phyloP scores from a whole-genome alignment of 2,329 filamentous ascomycete species.

The Chaetomiaceae sp. region DNA sequence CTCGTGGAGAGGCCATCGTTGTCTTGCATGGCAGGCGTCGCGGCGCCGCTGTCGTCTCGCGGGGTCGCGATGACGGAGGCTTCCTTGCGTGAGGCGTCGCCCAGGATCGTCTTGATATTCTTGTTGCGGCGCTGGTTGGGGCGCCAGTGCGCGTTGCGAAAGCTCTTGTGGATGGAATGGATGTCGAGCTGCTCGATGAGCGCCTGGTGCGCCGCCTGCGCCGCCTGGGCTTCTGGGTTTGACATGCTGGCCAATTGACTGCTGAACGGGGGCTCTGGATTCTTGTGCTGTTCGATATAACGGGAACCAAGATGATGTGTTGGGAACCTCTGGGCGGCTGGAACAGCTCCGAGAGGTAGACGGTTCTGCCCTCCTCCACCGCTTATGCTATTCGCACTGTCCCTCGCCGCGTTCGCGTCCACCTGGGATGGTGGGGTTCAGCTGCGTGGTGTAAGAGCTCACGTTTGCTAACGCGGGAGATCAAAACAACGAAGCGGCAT shows the following conservation, averaged over 20 bases:
- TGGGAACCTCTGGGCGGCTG: too few relatives aligned
- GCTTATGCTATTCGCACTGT: not conserved
- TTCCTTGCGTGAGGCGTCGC: constrained; percentile 81
- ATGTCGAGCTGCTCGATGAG: constrained; percentile 92
- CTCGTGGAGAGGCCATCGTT: constrained; percentile 52
- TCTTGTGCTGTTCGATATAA: not conserved
- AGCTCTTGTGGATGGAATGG: constrained; percentile 75
- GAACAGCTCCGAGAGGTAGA: not conserved
- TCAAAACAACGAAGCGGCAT: too few relatives aligned
- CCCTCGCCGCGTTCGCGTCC: not conserved
- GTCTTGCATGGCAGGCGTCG: constrained; percentile 52
- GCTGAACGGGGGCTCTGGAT: constrained; percentile 5
- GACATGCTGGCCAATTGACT: constrained; percentile 18
- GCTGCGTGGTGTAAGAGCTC: too few relatives aligned
- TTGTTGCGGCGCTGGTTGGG: constrained; percentile 96
- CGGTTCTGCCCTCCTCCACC: not conserved
- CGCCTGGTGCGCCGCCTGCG: constrained; percentile 73
- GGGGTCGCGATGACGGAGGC: constrained; percentile 78
- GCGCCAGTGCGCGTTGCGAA: constrained; percentile 86
- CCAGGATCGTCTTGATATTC: constrained; percentile 93
- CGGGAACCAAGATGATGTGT: not conserved
- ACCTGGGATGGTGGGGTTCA: too few relatives aligned
- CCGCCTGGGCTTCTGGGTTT: constrained; percentile 63
- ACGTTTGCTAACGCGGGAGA: too few relatives aligned
- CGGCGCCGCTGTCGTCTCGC: constrained; percentile 67